A percentile compares a stretch with the other conserved stretches of the same genome.
These are phyloP conservation scores for Xylaria cubensis DNA, from an alignment of 495 filamentous ascomycete genomes.

Conservation along the genomic window DNA sequence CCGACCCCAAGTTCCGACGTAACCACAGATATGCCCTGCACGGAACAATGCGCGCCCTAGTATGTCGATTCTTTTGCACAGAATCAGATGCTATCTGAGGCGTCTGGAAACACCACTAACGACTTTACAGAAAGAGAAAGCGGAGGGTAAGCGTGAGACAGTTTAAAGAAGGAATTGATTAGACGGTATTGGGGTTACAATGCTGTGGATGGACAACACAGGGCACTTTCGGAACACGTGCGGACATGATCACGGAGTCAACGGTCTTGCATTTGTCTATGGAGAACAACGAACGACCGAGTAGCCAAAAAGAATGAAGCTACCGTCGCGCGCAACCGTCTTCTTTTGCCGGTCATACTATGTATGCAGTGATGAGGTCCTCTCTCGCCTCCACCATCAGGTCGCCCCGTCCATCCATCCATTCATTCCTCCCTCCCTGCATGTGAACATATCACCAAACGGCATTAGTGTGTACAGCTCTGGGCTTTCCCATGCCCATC, in stretches of 20 bases:
- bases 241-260: conserved; percentile 44
- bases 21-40: conserved; percentile 99
- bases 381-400: conserved; percentile 10
- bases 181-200: conserved; percentile 35
- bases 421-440: background rate
- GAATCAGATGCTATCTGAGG: background rate
- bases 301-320: conserved; percentile 37
- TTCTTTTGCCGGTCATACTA: conserved; percentile 21
- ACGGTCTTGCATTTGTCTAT: conserved; percentile 46
- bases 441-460: conserved; percentile 37
- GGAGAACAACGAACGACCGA: conserved; percentile 39
- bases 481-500: conserved; percentile 73
- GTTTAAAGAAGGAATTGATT: conserved; percentile 68
- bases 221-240: conserved; percentile 37
- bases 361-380: conserved; percentile 25
- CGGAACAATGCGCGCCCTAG: conserved; percentile 96
- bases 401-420: background rate
- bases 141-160: conserved; percentile 92
- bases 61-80: conserved; percentile 58
- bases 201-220: conserved; percentile 44
- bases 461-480: conserved; percentile 99
- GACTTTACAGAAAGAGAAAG: conserved; percentile 87
- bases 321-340: conserved; percentile 22
- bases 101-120: conserved; percentile 42
- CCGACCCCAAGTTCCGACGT: conserved; percentile 98